Evolutionary conservation across 2,329 filamentous ascomycete species (phyloP).

Genomic region (Alternaria sp.): DNA sequence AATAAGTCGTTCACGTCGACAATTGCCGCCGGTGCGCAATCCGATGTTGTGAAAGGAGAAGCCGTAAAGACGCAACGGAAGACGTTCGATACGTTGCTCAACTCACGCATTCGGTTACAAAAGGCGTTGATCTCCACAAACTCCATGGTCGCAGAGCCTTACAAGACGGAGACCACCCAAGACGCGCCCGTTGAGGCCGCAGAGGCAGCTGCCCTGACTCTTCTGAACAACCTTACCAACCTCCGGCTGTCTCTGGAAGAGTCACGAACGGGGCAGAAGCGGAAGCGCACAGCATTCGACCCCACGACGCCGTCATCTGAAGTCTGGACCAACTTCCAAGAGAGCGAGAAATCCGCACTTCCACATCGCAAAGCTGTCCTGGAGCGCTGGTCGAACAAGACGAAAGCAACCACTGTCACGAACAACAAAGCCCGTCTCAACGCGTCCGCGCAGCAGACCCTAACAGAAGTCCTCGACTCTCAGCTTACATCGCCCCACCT

Average conservation of each 20-base stretch:
- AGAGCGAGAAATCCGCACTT: slow-evolving; percentile 67
- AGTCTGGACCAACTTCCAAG: slow-evolving; percentile 76
- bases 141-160: slow-evolving; percentile 56
- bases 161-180: slow-evolving; percentile 52
- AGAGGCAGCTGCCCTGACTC: slow-evolving; percentile 82
- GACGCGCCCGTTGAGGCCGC: slow-evolving; percentile 72
- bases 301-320: slow-evolving; percentile 66
- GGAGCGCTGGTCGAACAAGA: slow-evolving; percentile 90
- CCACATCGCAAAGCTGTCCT: slow-evolving; percentile 74
- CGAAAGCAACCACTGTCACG: slow-evolving; percentile 68
- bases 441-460: slow-evolving; percentile 65
- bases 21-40: slow-evolving; percentile 71
- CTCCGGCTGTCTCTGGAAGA: slow-evolving; percentile 70
- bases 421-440: slow-evolving; percentile 65
- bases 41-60: slow-evolving; percentile 82
- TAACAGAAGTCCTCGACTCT: slow-evolving; percentile 72
- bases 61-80: slow-evolving; percentile 87
- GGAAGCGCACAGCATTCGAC: slow-evolving; percentile 61
- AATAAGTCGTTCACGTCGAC: slow-evolving; percentile 69
- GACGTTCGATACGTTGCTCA: slow-evolving; percentile 86
- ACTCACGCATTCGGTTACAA: slow-evolving; percentile 89
- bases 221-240: slow-evolving; percentile 81
- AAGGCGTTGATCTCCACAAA: slow-evolving; percentile 87
- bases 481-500: slow-evolving; percentile 75
- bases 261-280: slow-evolving; percentile 66